phyloP scores from a whole-genome alignment of 1,284 basidiomycete genomes.

The Trametes sp. region DNA sequence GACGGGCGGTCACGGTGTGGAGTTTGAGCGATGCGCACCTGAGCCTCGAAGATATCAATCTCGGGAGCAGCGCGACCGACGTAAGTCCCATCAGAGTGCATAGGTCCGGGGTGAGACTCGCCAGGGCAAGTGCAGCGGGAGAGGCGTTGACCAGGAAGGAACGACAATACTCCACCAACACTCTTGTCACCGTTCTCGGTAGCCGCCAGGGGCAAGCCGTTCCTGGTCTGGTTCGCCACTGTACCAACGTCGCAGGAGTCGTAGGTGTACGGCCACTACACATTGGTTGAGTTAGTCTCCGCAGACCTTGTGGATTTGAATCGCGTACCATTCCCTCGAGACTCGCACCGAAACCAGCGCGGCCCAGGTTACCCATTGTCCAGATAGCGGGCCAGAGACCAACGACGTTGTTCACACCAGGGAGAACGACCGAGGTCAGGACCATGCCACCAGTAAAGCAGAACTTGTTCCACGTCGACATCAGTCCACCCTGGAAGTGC shows the following conservation, averaged over 20 bases:
- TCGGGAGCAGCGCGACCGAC: conserved; percentile 88
- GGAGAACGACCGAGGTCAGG: conserved; percentile 77
- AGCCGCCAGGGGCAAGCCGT: conserved; percentile 50
- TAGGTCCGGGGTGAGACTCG: conserved; percentile 87
- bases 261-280: conserved; percentile 64
- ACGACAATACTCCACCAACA: conserved; percentile 55
- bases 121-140: conserved; percentile 86
- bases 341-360: conserved; percentile 67
- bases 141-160: conserved; percentile 79
- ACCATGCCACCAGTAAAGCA: conserved; percentile 92
- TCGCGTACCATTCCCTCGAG: conserved; percentile 57
- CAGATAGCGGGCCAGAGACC: conserved; percentile 66
- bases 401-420: conserved; percentile 67
- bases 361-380: conserved; percentile 65
- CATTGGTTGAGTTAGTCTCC: neutral
- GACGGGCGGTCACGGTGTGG: neutral
- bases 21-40: conserved; percentile 16
- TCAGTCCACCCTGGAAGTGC: conserved; percentile 76
- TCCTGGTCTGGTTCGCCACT: conserved; percentile 54
- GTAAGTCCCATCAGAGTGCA: conserved; percentile 58
- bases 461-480: conserved; percentile 90
- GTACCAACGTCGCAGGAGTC: conserved; percentile 39
- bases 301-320: no score
- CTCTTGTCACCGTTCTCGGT: conserved; percentile 47
- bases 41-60: conserved; percentile 82